phyloP scores from a whole-genome alignment of 768 basidiomycete species.

The Daedaleopsis nitida region DNA sequence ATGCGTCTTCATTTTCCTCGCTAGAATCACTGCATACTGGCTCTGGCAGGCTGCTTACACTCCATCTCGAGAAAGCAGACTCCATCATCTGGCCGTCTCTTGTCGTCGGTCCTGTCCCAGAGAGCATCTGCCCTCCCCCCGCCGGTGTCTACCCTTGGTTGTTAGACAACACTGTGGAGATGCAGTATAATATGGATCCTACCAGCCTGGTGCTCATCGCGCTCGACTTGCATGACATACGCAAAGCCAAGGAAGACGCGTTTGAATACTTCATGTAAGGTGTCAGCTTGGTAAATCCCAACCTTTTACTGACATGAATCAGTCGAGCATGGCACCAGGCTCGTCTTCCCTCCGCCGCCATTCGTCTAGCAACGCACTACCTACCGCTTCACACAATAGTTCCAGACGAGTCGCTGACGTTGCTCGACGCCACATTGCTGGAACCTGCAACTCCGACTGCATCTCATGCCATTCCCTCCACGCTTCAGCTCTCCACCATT shows the following conservation, averaged over 20 bases:
- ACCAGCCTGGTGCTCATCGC: constrained; percentile 76
- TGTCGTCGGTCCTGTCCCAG: constrained; percentile 73
- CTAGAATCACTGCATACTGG: constrained; percentile 66
- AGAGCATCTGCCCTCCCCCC: constrained; percentile 49
- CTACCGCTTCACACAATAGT: constrained; percentile 52
- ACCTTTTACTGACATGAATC: constrained; percentile 2
- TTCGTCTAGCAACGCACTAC: constrained; percentile 76
- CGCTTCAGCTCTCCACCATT: constrained; percentile 31
- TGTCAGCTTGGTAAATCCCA: constrained; percentile 16
- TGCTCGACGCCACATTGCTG: neutral
- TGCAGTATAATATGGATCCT: constrained; percentile 83
- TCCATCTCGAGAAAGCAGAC: constrained; percentile 80
- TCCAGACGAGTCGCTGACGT: constrained; percentile 3
- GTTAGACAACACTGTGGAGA: constrained; percentile 43
- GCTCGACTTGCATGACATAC: constrained; percentile 72
- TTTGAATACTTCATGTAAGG: constrained; percentile 81
- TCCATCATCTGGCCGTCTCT: constrained; percentile 84
- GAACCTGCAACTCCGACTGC: constrained; percentile 14
- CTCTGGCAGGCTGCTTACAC: constrained; percentile 69
- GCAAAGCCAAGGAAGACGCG: constrained; percentile 73
- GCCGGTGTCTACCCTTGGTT: constrained; percentile 57
- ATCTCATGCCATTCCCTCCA: neutral
- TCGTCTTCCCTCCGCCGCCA: constrained; percentile 72
- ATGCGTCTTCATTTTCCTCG: constrained; percentile 77
- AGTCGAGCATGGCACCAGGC: constrained; percentile 86